Evolutionary conservation across 306 rosid genomes (phyloP), one percentile per base, ranked within the genome.

Genomic region (Cicer pinnatifidum): DNA sequence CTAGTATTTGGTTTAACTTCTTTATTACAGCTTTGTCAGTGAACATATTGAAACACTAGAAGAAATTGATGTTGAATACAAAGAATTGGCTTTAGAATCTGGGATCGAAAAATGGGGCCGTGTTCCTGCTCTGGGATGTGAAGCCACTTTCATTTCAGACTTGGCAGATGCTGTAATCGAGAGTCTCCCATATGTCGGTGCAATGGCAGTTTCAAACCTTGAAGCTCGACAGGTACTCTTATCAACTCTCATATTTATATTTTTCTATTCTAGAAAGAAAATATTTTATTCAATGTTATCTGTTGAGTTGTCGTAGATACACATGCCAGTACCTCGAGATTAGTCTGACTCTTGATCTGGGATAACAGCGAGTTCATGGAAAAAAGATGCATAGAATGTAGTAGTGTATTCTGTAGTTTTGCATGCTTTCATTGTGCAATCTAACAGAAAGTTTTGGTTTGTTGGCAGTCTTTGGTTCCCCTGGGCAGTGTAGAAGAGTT

Each of bases 131-230:
- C 84, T 94, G 41, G 99, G 99, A 79, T 91, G 97, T 74, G 99
- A 94, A 56, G 78, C 97, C 48, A 88, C 96, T 79, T 94, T 94
- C 84, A 94, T 94, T 73, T 88, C 97, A 53, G 99, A 94, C 58
- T 84, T 94, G 87, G 99, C 99, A 79, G 99, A 94, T 69, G 99
- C 99, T 3, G 99, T 94, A 62, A 91, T 94, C 62, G 99, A 94
- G 90, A 85, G 91, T 76, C 92, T 94, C 69, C 99, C 99, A 0
- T 94, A 94, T 53, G 99, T 91, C 67, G 97, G 99, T 78, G 99
- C 99, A 13, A 94, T 94, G 99, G 97, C 99, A 6, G 96, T 94
- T 82, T 94, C 99, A 44, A 88, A 94, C 79, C 89, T 94, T 54
- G 99, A 94, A 89, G 97, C 99, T 77, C 95, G 99, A 54, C 99